Evolutionary conservation across 2,329 filamentous ascomycete genomes (phyloP).

Genomic region (Aquanectria penicillioides): DNA sequence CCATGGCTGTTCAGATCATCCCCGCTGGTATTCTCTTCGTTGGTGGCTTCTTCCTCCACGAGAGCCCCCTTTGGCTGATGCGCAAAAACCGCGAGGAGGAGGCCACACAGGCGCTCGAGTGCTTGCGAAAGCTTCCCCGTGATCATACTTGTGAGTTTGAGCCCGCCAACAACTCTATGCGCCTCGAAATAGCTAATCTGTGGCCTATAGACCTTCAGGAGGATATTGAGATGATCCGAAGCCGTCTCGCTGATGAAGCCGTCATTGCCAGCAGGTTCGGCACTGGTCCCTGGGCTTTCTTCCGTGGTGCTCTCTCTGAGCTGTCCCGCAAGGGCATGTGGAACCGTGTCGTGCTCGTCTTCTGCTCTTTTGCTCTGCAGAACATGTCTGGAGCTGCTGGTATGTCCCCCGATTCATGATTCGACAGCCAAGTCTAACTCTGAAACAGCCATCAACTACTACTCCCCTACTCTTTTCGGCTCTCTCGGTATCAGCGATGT

Average conservation of each 20-base stretch:
- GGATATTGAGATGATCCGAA: conserved; percentile 58
- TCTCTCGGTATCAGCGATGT: conserved; percentile 57
- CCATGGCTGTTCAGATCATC: conserved; percentile 58
- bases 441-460: conserved; percentile 54
- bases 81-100: conserved; percentile 46
- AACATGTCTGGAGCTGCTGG: conserved; percentile 53
- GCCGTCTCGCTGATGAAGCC: conserved; percentile 47
- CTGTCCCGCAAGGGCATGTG: conserved; percentile 52
- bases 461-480: conserved; percentile 53
- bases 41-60: conserved; percentile 57
- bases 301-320: conserved; percentile 48
- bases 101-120: conserved; percentile 45
- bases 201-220: conserved; percentile 51
- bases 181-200: conserved; percentile 11
- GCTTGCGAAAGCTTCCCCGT: conserved; percentile 55
- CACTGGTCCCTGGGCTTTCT: conserved; percentile 45
- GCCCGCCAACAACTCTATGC: background rate
- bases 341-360: conserved; percentile 51
- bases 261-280: conserved; percentile 46
- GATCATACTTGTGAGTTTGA: conserved; percentile 46
- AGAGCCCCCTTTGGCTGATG: conserved; percentile 53
- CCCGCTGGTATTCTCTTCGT: conserved; percentile 55
- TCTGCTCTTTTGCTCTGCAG: conserved; percentile 51
- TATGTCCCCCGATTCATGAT: conserved; percentile 15
- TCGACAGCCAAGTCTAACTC: conserved; percentile 9